A percentile compares a stretch with the other conserved stretches of the same genome.
These are phyloP conservation scores for Oryza officinalis DNA, from an alignment of 176 grass and related monocot genomes.

Conservation along the genomic window DNA sequence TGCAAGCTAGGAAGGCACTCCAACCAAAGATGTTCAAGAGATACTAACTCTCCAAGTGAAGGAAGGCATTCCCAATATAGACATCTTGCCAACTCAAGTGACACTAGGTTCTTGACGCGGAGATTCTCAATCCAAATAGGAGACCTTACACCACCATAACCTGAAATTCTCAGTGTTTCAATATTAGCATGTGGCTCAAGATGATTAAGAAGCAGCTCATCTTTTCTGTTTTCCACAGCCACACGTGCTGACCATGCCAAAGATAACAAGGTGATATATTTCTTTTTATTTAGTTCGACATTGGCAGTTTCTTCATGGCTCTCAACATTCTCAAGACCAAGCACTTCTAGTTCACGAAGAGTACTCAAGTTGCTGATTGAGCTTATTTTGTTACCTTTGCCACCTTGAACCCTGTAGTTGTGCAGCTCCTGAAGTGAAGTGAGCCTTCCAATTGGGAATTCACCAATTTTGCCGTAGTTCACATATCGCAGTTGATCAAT, in stretches of 20 bases:
- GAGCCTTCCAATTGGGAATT: conserved; percentile 32
- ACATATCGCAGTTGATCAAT: conserved; percentile 37
- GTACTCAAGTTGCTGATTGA: neutral
- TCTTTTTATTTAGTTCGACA: conserved; percentile 21
- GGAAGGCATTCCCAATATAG: conserved; percentile 23
- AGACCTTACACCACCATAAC: conserved; percentile 10
- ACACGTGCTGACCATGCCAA: conserved; percentile 6
- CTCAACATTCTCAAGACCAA: conserved; percentile 35
- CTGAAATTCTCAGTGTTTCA: conserved; percentile 18
- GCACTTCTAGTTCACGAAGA: conserved; percentile 22
- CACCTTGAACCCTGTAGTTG: neutral
- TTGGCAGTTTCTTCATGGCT: conserved; percentile 25
- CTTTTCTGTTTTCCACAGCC: neutral
- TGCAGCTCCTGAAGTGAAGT: conserved; percentile 39
- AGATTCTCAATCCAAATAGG: conserved; percentile 27
- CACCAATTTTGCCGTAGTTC: neutral
- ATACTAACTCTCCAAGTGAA: conserved; percentile 1
- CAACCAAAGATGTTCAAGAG: conserved; percentile 22
- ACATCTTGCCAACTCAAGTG: conserved; percentile 25
- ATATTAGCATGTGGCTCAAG: conserved; percentile 26
- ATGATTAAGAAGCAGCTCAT: conserved; percentile 34
- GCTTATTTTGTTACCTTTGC: conserved; percentile 26
- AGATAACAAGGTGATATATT: conserved; percentile 1
- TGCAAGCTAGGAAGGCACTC: conserved; percentile 14
- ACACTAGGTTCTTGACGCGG: neutral